A percentile compares a stretch with the other conserved stretches of the same genome.
These are phyloP conservation scores for Microdochium bolleyi DNA, from an alignment of 2,329 filamentous ascomycete species.

Conservation along the genomic window DNA sequence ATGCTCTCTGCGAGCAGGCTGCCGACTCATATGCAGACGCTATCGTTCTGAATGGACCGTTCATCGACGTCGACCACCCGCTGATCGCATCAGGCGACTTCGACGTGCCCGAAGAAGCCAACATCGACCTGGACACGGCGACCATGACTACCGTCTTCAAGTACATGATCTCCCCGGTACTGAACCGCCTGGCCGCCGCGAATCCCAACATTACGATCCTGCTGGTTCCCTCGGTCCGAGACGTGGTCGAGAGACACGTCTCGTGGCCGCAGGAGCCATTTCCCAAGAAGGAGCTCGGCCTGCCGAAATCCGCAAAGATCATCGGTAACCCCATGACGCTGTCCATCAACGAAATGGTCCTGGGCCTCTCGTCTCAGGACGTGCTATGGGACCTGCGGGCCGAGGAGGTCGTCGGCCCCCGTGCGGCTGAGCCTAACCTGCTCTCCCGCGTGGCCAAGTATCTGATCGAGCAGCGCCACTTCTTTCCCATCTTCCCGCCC, in stretches of 20 bases:
- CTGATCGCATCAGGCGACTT: conserved; percentile 75
- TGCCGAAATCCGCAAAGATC: conserved; percentile 68
- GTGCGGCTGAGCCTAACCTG: conserved; percentile 48
- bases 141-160: conserved; percentile 81
- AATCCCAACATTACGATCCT: conserved; percentile 76
- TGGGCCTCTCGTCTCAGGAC: conserved; percentile 80
- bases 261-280: conserved; percentile 57
- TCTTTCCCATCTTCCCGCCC: conserved; percentile 82
- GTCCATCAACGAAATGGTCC: conserved; percentile 76
- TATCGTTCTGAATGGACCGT: conserved; percentile 76
- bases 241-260: conserved; percentile 58
- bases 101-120: conserved; percentile 60
- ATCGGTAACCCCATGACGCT: conserved; percentile 89
- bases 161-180: conserved; percentile 64
- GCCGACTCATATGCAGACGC: conserved; percentile 68
- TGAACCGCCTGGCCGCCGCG: conserved; percentile 61
- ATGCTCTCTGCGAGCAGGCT: conserved; percentile 72
- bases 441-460: conserved; percentile 67
- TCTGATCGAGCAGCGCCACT: conserved; percentile 83
- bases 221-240: conserved; percentile 71
- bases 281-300: conserved; percentile 60
- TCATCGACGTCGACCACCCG: conserved; percentile 87
- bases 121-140: conserved; percentile 65
- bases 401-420: conserved; percentile 60
- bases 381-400: conserved; percentile 72